Conservation (phyloP, 176 grass and related monocot genomes). For the Aegilops umbellulata region DNA sequence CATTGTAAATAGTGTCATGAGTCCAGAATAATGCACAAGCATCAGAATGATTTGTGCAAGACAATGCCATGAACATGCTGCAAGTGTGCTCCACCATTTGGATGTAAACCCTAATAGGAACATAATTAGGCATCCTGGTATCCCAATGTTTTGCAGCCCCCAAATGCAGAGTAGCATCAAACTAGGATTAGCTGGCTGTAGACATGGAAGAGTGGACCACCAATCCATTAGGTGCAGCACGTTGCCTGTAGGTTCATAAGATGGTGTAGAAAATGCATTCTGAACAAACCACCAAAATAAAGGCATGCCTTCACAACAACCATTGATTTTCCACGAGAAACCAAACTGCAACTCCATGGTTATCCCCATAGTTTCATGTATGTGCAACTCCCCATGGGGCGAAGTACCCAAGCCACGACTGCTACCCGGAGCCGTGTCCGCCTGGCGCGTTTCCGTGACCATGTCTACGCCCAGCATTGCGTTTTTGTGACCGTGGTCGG, state of each 20-base stretch:
- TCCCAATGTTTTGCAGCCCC: neutral
- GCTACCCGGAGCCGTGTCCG: no score
- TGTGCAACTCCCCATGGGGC: neutral
- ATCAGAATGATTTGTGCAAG: no score
- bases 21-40: no score
- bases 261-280: neutral
- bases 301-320: neutral
- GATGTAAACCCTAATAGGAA: neutral
- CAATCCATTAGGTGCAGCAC: neutral
- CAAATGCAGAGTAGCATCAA: neutral
- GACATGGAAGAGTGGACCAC: neutral
- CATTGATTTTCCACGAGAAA: no score
- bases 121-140: neutral
- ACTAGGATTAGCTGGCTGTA: neutral
- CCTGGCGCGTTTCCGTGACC: no score
- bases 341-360: neutral
- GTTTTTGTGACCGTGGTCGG: no score
- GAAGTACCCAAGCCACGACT: no score
- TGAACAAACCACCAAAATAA: neutral
- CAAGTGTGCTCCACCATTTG: no score
- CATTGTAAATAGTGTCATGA: no score
- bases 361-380: neutral
- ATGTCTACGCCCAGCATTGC: no score
- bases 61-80: no score
- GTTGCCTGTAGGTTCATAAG: neutral